Evolutionary conservation across 768 basidiomycete genomes (phyloP), one percentile per base, ranked within the genome.

Genomic region (Agrocybe pediades): DNA sequence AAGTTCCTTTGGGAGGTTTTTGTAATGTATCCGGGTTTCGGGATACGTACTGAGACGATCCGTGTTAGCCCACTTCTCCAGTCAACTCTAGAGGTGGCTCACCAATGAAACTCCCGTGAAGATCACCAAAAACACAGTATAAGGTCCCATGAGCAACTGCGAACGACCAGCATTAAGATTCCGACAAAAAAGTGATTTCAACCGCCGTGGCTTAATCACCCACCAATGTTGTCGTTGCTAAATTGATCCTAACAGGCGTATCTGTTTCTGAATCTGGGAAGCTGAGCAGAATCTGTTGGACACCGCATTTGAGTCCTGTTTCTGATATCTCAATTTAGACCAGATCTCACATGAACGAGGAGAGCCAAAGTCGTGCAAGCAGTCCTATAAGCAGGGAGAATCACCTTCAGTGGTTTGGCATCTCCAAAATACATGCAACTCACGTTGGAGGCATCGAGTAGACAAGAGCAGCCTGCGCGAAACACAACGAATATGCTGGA

Each of bases 401-500:
- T 16, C 8, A 9, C n/a, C 16, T 44, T 47, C 15, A 43, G 21
- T 39, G 16, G 17, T 44, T 3, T 13, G 2, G n/a, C 13, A 15
- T n/a, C n/a, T n/a, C n/a, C n/a, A 21, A 24, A 9, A 9, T 8
- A 21, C 15, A 19, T 17, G 7, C 7, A 42, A 54, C 61, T 49
- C 48, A 63, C 64, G 60, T 59, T 17, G 64, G 60, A 15, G 72
- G 69, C 11, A 69, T 65, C 20, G 71, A 58, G 53, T 74, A 71
- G 17, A 71, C 65, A 15, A 76, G 62, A 0, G 68, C 66, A 13
- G 72, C 62, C 30, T 74, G 73, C 11, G 60, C 61, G 8, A 63
- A 57, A 48, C 74, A 76, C 2, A 76, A 42, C 7, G 50, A 51
- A 43, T 56, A 62, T 19, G 49, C 54, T 7, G 71, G 68, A 16